A percentile compares a stretch with the other conserved stretches of the same genome.
Evolutionary conservation across 805 yeast genomes (phyloP).

Genomic region (Lipomyces starkeyi): DNA sequence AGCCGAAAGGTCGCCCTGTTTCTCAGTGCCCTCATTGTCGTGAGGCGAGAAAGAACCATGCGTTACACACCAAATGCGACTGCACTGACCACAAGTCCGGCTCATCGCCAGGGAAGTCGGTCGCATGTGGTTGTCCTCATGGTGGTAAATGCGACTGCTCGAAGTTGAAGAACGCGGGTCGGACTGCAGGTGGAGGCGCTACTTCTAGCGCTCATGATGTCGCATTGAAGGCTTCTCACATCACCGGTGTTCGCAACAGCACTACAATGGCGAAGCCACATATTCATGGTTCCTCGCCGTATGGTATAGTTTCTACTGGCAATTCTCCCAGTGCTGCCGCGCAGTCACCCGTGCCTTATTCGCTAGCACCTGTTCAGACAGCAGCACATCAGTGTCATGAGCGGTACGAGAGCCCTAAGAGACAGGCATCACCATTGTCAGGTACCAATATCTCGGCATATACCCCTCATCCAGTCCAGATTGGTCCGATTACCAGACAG

Average conservation of each 20-base stretch:
- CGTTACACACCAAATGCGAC: conserved; percentile 70
- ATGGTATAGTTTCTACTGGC: neutral
- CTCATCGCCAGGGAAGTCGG: conserved; percentile 3
- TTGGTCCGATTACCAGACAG: neutral
- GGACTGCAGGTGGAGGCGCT: conserved; percentile 12
- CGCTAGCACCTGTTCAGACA: neutral
- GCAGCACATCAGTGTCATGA: neutral
- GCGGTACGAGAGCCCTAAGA: neutral
- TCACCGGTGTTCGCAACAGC: conserved; percentile 9
- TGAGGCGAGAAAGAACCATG: conserved; percentile 69
- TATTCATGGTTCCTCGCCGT: conserved; percentile 10
- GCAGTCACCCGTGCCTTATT: neutral
- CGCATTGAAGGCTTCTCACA: conserved; percentile 1
- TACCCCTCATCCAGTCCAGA: neutral
- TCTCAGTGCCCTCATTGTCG: conserved; percentile 89
- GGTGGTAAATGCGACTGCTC: conserved; percentile 32
- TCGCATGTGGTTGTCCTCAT: conserved; percentile 19
- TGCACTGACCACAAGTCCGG: conserved; percentile 53
- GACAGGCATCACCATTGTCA: neutral
- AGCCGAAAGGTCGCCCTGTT: conserved; percentile 95
- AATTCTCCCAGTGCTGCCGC: neutral
- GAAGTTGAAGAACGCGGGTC: conserved; percentile 33
- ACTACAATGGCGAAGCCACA: conserved; percentile 8
- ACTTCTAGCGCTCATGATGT: neutral
- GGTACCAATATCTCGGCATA: neutral